phyloP scores from a whole-genome alignment of 2,329 filamentous ascomycete species.

The Aspergillus proliferans region DNA sequence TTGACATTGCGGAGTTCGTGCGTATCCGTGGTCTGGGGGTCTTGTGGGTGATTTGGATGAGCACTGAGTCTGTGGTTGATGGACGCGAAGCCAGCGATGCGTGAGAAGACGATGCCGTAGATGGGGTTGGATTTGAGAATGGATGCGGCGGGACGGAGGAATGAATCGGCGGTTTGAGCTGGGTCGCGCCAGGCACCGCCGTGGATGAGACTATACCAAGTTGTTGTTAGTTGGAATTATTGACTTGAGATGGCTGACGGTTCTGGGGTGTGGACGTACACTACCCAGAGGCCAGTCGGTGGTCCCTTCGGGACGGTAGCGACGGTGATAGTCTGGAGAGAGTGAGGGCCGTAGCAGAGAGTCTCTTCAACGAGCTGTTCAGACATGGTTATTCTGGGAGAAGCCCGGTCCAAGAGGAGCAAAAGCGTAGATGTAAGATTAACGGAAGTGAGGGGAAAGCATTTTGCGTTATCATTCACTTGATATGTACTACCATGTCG shows the following conservation, averaged over 20 bases:
- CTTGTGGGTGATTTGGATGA: constrained; percentile 36
- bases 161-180: constrained; percentile 28
- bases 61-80: constrained; percentile 43
- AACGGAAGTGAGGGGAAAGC: too few species aligned
- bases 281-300: constrained; percentile 32
- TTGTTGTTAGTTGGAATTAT: background rate
- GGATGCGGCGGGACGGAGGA: constrained; percentile 28
- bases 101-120: constrained; percentile 8
- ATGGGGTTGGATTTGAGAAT: constrained; percentile 22
- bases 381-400: background rate
- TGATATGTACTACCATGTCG: too few species aligned
- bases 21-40: constrained; percentile 19
- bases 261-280: constrained; percentile 22
- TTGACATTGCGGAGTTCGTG: constrained; percentile 29
- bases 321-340: constrained; percentile 30
- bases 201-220: constrained; percentile 38
- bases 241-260: background rate
- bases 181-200: constrained; percentile 47
- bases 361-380: constrained; percentile 8
- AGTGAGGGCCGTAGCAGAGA: constrained; percentile 22
- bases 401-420: background rate
- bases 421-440: background rate
- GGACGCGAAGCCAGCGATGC: constrained; percentile 39
- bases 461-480: too few species aligned
- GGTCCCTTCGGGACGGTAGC: constrained; percentile 15